Conservation (phyloP, 352 stramenopile genomes). For the Thalassiosira mediterranea region DNA sequence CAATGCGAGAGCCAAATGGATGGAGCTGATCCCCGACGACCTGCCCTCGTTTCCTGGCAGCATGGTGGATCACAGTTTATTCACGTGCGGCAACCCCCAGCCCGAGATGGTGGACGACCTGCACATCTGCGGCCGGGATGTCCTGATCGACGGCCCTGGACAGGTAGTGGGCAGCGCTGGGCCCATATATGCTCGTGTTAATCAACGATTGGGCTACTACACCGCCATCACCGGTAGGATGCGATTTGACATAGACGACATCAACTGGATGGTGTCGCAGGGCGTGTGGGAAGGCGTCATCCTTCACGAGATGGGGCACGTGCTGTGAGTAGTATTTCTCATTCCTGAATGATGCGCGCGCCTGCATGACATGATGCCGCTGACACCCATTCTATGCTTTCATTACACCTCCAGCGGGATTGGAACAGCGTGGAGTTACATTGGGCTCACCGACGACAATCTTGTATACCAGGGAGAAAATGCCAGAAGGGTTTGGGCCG, state of each 20-base stretch:
- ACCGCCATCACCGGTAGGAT: constrained; percentile 4
- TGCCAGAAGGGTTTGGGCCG: no score
- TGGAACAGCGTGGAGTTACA: no score
- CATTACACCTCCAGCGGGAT: no score
- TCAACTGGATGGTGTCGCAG: background rate
- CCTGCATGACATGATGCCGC: no score
- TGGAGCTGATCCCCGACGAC: constrained; percentile 8
- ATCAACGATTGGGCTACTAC: background rate
- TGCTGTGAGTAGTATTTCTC: no score
- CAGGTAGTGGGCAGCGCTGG: constrained; percentile 7
- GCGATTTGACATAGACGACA: constrained; percentile 14
- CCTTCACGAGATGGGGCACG: constrained; percentile 25
- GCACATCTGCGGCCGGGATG: constrained; percentile 12
- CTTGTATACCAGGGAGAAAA: no score
- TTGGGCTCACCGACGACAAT: no score
- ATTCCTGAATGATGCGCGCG: no score
- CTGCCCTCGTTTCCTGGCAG: background rate
- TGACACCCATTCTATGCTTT: no score
- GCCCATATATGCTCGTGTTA: background rate
- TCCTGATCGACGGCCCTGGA: constrained; percentile 6
- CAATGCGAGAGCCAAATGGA: background rate
- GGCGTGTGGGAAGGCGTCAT: background rate
- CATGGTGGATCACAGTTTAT: no score
- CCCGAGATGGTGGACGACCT: constrained; percentile 8
- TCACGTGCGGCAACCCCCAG: constrained; percentile 1